A percentile compares a stretch with the other conserved stretches of the same genome.
These are phyloP conservation scores for Linum usitatissimum DNA, from an alignment of 345 rosid genomes.

Conservation along the genomic window DNA sequence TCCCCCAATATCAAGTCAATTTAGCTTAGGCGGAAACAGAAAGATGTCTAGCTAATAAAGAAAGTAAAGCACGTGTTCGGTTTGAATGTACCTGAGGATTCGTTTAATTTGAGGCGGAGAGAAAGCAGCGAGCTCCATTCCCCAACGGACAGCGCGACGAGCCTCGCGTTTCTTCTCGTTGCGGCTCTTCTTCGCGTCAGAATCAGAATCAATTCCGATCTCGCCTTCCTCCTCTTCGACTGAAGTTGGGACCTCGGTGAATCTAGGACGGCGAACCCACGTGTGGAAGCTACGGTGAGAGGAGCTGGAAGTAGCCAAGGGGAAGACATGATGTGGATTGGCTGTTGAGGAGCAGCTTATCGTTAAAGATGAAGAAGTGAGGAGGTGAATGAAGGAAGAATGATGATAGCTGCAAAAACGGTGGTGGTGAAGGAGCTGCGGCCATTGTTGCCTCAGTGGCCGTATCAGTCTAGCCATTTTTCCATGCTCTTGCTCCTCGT, in stretches of 20 bases:
- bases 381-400: conserved; percentile 5
- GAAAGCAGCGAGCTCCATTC: conserved; percentile 69
- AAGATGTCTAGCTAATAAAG: neutral
- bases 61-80: neutral
- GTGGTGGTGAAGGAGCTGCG: conserved; percentile 14
- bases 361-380: conserved; percentile 7
- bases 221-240: conserved; percentile 16
- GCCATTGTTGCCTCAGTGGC: conserved; percentile 28
- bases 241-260: conserved; percentile 19
- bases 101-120: conserved; percentile 55
- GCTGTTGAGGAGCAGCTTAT: conserved; percentile 8
- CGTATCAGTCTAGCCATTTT: conserved; percentile 42
- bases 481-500: neutral
- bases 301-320: conserved; percentile 18
- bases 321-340: conserved; percentile 4
- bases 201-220: conserved; percentile 28
- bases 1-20: neutral
- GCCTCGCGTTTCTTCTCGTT: conserved; percentile 90
- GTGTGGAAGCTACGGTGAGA: conserved; percentile 23
- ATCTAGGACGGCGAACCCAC: conserved; percentile 25
- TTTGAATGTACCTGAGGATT: conserved; percentile 36
- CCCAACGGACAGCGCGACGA: conserved; percentile 75
- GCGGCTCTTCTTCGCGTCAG: conserved; percentile 47
- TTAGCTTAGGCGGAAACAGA: neutral
- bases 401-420: conserved; percentile 7